Evolutionary conservation across 192 early-diverging fungal genomes (phyloP).

Genomic region (Lobosporangium transversale): DNA sequence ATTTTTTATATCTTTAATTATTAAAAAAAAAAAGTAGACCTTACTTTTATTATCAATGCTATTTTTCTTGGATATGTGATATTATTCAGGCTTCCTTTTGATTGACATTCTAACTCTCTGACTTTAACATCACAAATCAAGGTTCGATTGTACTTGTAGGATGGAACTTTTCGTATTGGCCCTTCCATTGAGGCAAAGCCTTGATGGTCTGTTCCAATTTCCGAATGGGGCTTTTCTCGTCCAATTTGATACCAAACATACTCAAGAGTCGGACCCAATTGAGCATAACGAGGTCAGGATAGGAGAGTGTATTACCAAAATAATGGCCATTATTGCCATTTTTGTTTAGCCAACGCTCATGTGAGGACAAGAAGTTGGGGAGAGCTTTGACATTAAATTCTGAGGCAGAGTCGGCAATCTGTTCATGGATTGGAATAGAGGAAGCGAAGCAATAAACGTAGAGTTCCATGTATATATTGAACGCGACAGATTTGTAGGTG

Average conservation of each 20-base stretch:
- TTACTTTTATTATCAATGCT: not conserved
- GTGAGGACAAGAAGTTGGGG: conserved; percentile 18
- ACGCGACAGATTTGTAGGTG: conserved; percentile 17
- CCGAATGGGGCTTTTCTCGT: conserved; percentile 11
- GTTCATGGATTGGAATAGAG: conserved; percentile 6
- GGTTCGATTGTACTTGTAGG: conserved; percentile 14
- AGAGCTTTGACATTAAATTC: conserved; percentile 24
- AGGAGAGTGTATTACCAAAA: conserved; percentile 11
- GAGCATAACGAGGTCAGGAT: conserved; percentile 14
- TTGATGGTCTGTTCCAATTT: conserved; percentile 10
- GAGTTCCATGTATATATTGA: conserved; percentile 37
- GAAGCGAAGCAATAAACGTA: conserved; percentile 10
- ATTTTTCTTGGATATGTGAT: not conserved
- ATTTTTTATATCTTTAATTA: too few relatives aligned
- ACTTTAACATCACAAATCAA: not conserved
- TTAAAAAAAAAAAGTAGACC: too few relatives aligned
- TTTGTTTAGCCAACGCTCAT: conserved; percentile 34
- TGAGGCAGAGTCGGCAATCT: conserved; percentile 3
- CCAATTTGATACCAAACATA: conserved; percentile 1
- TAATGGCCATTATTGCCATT: conserved; percentile 38
- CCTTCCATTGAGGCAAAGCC: conserved; percentile 19
- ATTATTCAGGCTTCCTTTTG: not conserved
- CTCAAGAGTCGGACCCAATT: conserved; percentile 11
- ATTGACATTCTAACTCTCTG: not conserved
- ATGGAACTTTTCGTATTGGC: conserved; percentile 21